Conservation (phyloP, 768 basidiomycete species). For the Lentinula raphanica region DNA sequence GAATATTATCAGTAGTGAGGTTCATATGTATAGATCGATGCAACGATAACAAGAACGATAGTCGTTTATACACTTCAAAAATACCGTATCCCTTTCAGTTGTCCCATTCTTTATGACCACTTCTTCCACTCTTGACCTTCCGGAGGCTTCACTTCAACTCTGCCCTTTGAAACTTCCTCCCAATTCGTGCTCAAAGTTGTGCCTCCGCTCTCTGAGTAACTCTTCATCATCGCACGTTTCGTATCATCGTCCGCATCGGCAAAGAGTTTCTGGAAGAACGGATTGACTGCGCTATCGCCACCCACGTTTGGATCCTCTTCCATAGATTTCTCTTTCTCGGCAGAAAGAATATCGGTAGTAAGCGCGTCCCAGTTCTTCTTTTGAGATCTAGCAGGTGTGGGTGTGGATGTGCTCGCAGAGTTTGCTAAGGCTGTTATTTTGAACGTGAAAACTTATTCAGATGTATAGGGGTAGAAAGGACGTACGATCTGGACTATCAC, state of each 20-base stretch:
- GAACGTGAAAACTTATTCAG: conserved; percentile 5
- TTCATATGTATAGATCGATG: too few relatives aligned
- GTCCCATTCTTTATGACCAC: conserved; percentile 37
- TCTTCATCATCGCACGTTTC: conserved; percentile 95
- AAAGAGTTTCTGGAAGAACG: conserved; percentile 90
- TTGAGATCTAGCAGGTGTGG: conserved; percentile 29
- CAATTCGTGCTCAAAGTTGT: conserved; percentile 96
- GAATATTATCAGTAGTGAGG: too few relatives aligned
- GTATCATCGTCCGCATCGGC: conserved; percentile 89
- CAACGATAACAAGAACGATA: too few relatives aligned
- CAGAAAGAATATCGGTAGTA: conserved; percentile 57
- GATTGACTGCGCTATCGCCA: conserved; percentile 81
- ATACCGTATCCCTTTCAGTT: too few relatives aligned
- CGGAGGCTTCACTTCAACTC: conserved; percentile 78
- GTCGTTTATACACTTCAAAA: too few relatives aligned
- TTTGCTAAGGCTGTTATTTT: conserved; percentile 23
- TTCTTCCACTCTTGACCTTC: conserved; percentile 79
- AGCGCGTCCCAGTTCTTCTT: conserved; percentile 93
- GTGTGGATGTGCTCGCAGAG: conserved; percentile 23
- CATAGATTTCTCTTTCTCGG: conserved; percentile 63
- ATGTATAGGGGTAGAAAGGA: conserved; percentile 9
- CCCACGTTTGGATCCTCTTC: conserved; percentile 86
- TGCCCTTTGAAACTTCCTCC: conserved; percentile 73
- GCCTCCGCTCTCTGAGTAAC: conserved; percentile 90
- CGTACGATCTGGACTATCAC: conserved; percentile 75